These are phyloP conservation scores for Penicillium occitanis DNA, from an alignment of 2,329 filamentous ascomycete species.

Conservation along the genomic window DNA sequence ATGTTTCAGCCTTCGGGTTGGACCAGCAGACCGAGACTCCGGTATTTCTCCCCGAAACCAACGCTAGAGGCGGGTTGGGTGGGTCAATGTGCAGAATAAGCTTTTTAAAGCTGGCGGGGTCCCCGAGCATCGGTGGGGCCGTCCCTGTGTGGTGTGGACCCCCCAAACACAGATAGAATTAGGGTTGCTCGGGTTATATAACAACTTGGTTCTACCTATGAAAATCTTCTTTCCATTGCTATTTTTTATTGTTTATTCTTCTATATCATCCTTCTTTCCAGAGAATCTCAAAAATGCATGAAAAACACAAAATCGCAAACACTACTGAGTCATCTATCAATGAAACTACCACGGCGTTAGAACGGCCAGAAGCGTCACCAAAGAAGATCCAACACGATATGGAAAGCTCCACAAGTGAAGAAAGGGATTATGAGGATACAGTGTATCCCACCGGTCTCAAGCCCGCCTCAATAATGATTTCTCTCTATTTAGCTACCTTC, in stretches of 20 bases:
- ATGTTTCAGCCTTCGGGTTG: background rate
- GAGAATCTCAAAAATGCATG: background rate
- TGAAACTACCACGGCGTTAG: background rate
- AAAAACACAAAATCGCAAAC: background rate
- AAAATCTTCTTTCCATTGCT: background rate
- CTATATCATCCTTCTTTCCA: background rate
- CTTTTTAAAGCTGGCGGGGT: background rate
- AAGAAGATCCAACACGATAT: background rate
- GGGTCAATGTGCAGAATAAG: background rate
- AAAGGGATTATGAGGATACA: background rate
- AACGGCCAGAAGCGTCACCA: background rate
- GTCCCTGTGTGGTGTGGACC: background rate
- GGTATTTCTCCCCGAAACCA: background rate
- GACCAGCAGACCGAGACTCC: background rate
- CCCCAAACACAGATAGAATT: background rate
- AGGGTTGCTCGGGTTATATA: background rate
- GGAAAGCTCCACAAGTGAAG: background rate
- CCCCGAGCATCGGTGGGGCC: background rate
- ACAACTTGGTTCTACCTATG: background rate
- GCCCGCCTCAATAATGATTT: slow-evolving; percentile 10
- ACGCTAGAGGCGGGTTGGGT: background rate
- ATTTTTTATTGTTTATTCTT: background rate
- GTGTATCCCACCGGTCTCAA: background rate
- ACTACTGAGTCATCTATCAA: background rate
- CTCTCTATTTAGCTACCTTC: slow-evolving; percentile 29